A percentile compares a stretch with the other conserved stretches of the same genome.
Conservation (phyloP, 2,329 filamentous ascomycete species). For the Talaromyces pinophilus region DNA sequence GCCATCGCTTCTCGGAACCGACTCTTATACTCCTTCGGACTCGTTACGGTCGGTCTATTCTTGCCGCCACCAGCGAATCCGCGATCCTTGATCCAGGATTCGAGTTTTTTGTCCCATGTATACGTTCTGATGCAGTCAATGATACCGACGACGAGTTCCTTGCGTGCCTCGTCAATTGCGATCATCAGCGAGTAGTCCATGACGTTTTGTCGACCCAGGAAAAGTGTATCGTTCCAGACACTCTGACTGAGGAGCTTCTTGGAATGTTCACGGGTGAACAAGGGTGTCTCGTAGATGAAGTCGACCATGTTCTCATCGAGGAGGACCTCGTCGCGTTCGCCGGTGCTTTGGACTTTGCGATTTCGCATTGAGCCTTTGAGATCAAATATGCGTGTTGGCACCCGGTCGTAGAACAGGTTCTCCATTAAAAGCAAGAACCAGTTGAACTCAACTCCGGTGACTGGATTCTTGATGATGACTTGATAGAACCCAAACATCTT, state of each 20-base stretch:
- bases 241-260: constrained; percentile 89
- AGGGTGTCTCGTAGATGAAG: constrained; percentile 94
- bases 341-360: constrained; percentile 92
- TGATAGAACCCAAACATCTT: constrained; percentile 99
- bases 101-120: constrained; percentile 99
- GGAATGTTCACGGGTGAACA: constrained; percentile 93
- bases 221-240: constrained; percentile 97
- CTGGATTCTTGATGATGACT: constrained; percentile 92
- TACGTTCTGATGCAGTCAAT: constrained; percentile 98
- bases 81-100: constrained; percentile 98
- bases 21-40: constrained; percentile 95
- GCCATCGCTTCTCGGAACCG: constrained; percentile 97
- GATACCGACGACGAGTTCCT: constrained; percentile 94
- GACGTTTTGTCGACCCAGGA: constrained; percentile 90
- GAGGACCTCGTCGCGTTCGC: constrained; percentile 92
- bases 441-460: constrained; percentile 88
- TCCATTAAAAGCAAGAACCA: constrained; percentile 95
- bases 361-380: constrained; percentile 98
- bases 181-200: constrained; percentile 99
- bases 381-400: constrained; percentile 87
- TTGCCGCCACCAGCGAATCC: constrained; percentile 79
- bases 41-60: constrained; percentile 88
- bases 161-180: constrained; percentile 84
- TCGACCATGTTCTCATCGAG: constrained; percentile 99
- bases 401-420: constrained; percentile 94